Conservation (phyloP, 257 asterid species). For the Solanum pimpinellifolium region DNA sequence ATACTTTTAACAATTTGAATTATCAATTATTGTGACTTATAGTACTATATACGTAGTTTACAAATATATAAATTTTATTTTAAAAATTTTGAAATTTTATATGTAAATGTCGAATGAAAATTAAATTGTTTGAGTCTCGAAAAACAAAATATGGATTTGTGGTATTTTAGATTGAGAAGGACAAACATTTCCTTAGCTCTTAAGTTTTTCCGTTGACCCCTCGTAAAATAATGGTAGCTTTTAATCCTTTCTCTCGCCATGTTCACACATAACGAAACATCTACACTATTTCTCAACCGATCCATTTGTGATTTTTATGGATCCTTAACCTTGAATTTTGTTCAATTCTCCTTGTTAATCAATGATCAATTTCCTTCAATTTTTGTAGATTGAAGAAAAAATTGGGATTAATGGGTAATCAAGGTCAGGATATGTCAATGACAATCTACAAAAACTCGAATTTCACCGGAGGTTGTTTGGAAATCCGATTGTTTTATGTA, state of each 20-base stretch:
- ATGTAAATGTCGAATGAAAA: rapidly evolving
- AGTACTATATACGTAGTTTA: too few species aligned
- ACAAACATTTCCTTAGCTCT: not conserved
- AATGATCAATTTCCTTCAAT: not conserved
- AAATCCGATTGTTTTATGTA: constrained; percentile 56
- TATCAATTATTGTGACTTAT: too few species aligned
- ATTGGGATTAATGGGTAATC: constrained; percentile 30
- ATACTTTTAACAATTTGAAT: too few species aligned
- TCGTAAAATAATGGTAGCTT: not conserved
- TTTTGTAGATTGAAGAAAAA: not conserved
- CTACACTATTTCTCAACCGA: not conserved
- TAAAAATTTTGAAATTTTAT: too few species aligned
- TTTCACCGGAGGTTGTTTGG: constrained; percentile 55
- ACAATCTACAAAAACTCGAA: constrained; percentile 31
- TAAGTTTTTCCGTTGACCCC: not conserved
- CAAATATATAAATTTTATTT: too few species aligned
- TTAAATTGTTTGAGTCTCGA: too few species aligned
- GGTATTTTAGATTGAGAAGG: not conserved
- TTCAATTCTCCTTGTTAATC: not conserved
- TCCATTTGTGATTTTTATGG: not conserved
- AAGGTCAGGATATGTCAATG: constrained; percentile 36
- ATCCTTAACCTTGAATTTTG: not conserved
- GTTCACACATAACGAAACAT: not conserved
- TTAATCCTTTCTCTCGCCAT: not conserved
- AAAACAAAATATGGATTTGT: too few species aligned